These are phyloP conservation scores for Aspergillus luchuensis DNA, from an alignment of 2,329 filamentous ascomycete genomes.

Conservation along the genomic window DNA sequence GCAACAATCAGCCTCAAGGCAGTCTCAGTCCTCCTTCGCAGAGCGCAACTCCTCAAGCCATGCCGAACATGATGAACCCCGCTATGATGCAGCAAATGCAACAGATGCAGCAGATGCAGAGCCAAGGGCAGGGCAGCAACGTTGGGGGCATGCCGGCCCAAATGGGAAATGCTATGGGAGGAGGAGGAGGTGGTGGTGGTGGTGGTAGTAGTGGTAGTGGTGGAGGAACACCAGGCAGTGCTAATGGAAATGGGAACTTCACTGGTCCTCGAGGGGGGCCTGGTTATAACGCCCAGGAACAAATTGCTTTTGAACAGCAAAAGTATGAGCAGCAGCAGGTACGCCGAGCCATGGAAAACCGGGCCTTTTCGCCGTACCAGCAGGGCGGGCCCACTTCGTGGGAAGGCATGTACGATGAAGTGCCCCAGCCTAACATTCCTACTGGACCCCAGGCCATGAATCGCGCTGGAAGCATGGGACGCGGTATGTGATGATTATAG, in stretches of 20 bases:
- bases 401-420: conserved; percentile 98
- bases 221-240: conserved; percentile 28
- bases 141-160: conserved; percentile 38
- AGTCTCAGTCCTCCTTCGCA: conserved; percentile 40
- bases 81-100: conserved; percentile 75
- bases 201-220: background rate
- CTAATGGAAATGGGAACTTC: conserved; percentile 43
- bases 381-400: conserved; percentile 76
- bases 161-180: conserved; percentile 28
- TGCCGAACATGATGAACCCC: conserved; percentile 65
- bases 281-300: conserved; percentile 69
- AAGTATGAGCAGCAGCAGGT: conserved; percentile 73
- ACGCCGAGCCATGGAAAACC: conserved; percentile 53
- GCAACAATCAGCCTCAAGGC: conserved; percentile 38
- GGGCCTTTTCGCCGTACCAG: conserved; percentile 47
- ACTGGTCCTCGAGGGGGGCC: conserved; percentile 50
- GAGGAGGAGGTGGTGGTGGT: conserved; percentile 14
- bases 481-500: conserved; percentile 35
- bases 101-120: conserved; percentile 62
- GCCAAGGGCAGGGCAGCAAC: conserved; percentile 39
- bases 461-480: conserved; percentile 44
- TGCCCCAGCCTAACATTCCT: conserved; percentile 74
- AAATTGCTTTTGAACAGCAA: conserved; percentile 74
- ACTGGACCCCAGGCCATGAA: conserved; percentile 54
- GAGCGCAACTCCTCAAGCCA: conserved; percentile 57